phyloP scores from a whole-genome alignment of 2,329 filamentous ascomycete genomes.

The Nemania abortiva region DNA sequence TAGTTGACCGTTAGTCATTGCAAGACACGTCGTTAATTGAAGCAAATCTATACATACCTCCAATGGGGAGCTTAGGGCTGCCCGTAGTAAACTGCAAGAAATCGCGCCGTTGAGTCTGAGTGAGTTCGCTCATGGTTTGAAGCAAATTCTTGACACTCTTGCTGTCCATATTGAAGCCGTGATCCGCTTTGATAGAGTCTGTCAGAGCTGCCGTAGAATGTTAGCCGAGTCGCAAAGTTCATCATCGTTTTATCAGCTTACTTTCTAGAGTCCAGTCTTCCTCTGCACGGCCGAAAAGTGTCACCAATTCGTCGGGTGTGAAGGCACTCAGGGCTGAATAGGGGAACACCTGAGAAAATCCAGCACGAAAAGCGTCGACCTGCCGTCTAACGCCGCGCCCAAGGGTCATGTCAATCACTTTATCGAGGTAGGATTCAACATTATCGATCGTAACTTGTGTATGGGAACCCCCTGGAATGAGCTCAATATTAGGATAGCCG shows the following conservation, averaged over 20 bases:
- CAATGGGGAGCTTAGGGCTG: slow-evolving; percentile 97
- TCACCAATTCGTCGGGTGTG: slow-evolving; percentile 93
- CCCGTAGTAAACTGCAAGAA: slow-evolving; percentile 98
- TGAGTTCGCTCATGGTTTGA: slow-evolving; percentile 92
- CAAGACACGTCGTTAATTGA: background rate
- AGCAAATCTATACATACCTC: slow-evolving; percentile 72
- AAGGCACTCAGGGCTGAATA: slow-evolving; percentile 93
- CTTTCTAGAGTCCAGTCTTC: slow-evolving; percentile 99
- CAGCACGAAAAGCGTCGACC: slow-evolving; percentile 88
- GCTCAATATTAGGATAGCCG: slow-evolving; percentile 87
- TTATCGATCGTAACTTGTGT: slow-evolving; percentile 87
- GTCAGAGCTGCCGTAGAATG: slow-evolving; percentile 76
- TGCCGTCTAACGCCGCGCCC: slow-evolving; percentile 89
- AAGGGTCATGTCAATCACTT: slow-evolving; percentile 90
- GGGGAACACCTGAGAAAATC: slow-evolving; percentile 96
- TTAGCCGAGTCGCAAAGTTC: slow-evolving; percentile 42
- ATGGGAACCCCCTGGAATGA: slow-evolving; percentile 80
- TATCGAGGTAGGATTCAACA: slow-evolving; percentile 88
- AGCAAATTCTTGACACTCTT: slow-evolving; percentile 93
- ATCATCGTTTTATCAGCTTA: slow-evolving; percentile 62
- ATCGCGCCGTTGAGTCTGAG: slow-evolving; percentile 80
- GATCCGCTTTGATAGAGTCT: slow-evolving; percentile 98
- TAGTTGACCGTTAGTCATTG: slow-evolving; percentile 58
- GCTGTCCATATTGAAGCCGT: slow-evolving; percentile 99
- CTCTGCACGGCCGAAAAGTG: slow-evolving; percentile 90